Base-by-base conservation (phyloP, 139 green algal genomes). In the Chlorella sp. region DNA sequence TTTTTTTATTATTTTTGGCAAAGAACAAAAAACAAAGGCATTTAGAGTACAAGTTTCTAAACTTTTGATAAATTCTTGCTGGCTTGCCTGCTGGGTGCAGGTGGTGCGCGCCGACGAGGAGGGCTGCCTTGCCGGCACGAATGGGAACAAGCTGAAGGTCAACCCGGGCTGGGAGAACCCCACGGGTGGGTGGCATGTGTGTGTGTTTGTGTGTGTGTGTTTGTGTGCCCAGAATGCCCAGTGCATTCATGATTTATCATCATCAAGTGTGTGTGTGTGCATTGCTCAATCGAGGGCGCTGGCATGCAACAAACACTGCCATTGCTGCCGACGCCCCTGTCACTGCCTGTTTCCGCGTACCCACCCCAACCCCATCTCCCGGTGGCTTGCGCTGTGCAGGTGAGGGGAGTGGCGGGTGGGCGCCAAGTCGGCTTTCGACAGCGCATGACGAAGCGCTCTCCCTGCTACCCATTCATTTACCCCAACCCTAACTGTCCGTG, bases 161-260 rank as follows among this genome's bases (percentile, higher is more conserved):
- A 97, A 98, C 92, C 91, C 95, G 7, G 88, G 39, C 2, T 99
- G 97, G 97, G 76, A 36, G 12, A 99, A 99, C 91, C 97, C 97
- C 75, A 94, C 92, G 36, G 91, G 93, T 93, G 42, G 0, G 32
- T 57, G 37, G 36, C 64, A n/a, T 0, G n/a, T 7, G 32, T 21
- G 12, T 22, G 30, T 28, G 12, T 30, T 11, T 48, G 7, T 48
- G 11, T 90, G 48, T 57, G 48, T 57, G 48, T 57, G 48, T 57
- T 5, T 57, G 48, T 9, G 48, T 57, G 48, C 48, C 48, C n/a
- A n/a, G n/a, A n/a, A n/a, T n/a, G n/a, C n/a, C n/a, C n/a, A n/a
- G n/a, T n/a, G n/a, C n/a, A n/a, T n/a, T n/a, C n/a, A n/a, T n/a
- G n/a, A n/a, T n/a, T n/a, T n/a, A n/a, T n/a, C n/a, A n/a, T n/a